These are phyloP conservation scores for Pseudocercospora cruenta DNA, from an alignment of 2,329 filamentous ascomycete genomes.

Conservation along the genomic window DNA sequence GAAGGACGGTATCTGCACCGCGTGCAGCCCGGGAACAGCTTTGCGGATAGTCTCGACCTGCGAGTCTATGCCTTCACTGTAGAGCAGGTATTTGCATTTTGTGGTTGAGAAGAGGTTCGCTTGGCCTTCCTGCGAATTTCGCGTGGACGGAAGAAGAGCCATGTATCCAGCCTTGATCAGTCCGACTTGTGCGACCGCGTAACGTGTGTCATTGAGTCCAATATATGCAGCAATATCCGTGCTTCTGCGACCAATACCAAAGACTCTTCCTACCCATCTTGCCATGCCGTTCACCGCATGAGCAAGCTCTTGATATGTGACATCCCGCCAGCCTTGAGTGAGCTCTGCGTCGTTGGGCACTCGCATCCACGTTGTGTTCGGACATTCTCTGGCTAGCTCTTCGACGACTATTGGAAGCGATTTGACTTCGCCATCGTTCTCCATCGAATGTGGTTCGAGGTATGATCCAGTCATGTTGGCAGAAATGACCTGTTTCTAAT, in stretches of 20 bases:
- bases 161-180: conserved; percentile 33
- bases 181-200: conserved; percentile 29
- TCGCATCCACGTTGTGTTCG: conserved; percentile 28
- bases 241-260: conserved; percentile 28
- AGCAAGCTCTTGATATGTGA: conserved; percentile 21
- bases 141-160: conserved; percentile 23
- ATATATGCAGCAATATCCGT: conserved; percentile 32
- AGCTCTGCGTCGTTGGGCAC: conserved; percentile 24
- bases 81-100: conserved; percentile 22
- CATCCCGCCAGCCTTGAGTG: conserved; percentile 23
- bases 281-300: conserved; percentile 23
- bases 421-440: conserved; percentile 10
- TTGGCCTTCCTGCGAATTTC: conserved; percentile 25
- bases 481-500: too few relatives aligned
- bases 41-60: conserved; percentile 26
- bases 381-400: conserved; percentile 24
- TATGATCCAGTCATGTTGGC: neutral
- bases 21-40: conserved; percentile 23
- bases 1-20: conserved; percentile 21
- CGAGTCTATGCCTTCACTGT: conserved; percentile 23
- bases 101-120: conserved; percentile 24
- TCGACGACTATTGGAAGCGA: conserved; percentile 26
- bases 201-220: conserved; percentile 31
- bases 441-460: neutral
- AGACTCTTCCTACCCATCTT: conserved; percentile 23